These are phyloP conservation scores for Boehmeria nivea DNA, from an alignment of 306 rosid genomes.

Conservation along the genomic window DNA sequence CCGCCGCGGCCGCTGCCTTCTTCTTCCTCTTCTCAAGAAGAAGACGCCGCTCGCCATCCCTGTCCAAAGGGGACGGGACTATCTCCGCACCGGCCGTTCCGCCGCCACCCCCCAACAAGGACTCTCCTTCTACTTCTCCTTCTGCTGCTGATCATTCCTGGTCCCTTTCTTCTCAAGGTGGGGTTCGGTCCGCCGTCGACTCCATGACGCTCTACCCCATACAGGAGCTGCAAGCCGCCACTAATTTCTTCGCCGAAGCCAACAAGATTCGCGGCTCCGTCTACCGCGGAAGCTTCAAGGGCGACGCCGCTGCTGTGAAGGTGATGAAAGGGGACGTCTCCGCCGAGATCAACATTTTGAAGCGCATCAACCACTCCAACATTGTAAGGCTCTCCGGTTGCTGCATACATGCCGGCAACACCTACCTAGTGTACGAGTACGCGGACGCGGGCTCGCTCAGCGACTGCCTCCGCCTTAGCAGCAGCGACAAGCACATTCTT, in stretches of 20 bases:
- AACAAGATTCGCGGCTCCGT: slow-evolving; percentile 54
- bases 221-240: slow-evolving; percentile 45
- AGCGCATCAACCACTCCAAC: slow-evolving; percentile 62
- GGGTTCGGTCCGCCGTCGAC: slow-evolving; percentile 47
- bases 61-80: too few relatives aligned
- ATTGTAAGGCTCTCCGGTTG: slow-evolving; percentile 67
- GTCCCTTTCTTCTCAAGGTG: slow-evolving; percentile 41
- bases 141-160: too few relatives aligned
- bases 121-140: too few relatives aligned
- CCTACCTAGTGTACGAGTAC: slow-evolving; percentile 68
- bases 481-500: slow-evolving; percentile 11
- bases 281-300: slow-evolving; percentile 51
- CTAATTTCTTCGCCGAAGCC: slow-evolving; percentile 40
- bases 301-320: slow-evolving; percentile 74
- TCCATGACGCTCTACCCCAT: slow-evolving; percentile 45
- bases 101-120: too few relatives aligned
- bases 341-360: slow-evolving; percentile 53
- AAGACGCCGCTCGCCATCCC: too few relatives aligned
- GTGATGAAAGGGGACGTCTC: slow-evolving; percentile 59
- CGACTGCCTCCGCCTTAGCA: slow-evolving; percentile 46
- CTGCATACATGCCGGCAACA: slow-evolving; percentile 54
- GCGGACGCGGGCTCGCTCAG: slow-evolving; percentile 51
- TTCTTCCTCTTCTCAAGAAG: too few relatives aligned
- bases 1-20: too few relatives aligned
- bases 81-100: too few relatives aligned